Conservation (phyloP, 2,329 filamentous ascomycete genomes). For the Scedosporium minutisporum region DNA sequence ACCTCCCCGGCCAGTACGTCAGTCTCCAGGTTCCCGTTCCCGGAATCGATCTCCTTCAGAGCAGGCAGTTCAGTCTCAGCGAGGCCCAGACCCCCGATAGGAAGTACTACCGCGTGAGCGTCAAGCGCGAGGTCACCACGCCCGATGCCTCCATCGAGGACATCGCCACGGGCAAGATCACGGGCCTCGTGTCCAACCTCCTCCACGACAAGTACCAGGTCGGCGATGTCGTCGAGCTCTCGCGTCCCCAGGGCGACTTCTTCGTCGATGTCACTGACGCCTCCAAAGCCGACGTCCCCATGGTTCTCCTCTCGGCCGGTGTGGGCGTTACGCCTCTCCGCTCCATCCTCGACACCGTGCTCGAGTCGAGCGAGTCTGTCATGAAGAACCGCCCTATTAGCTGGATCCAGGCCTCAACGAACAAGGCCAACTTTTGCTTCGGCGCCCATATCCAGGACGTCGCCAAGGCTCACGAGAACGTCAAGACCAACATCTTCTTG, state of each 20-base stretch:
- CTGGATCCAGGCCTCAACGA: slow-evolving; percentile 53
- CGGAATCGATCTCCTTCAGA: slow-evolving; percentile 49
- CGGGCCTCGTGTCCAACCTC: slow-evolving; percentile 43
- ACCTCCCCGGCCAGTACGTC: slow-evolving; percentile 65
- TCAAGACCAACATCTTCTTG: slow-evolving; percentile 44
- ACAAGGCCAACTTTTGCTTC: slow-evolving; percentile 45
- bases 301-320: slow-evolving; percentile 58
- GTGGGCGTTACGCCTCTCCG: slow-evolving; percentile 60
- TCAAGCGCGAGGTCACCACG: slow-evolving; percentile 53
- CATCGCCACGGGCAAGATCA: slow-evolving; percentile 21
- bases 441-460: slow-evolving; percentile 34
- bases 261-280: slow-evolving; percentile 40
- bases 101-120: slow-evolving; percentile 57
- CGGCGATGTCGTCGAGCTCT: slow-evolving; percentile 45
- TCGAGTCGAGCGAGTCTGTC: slow-evolving; percentile 14
- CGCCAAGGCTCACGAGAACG: slow-evolving; percentile 23
- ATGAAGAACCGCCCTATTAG: slow-evolving; percentile 35
- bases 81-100: slow-evolving; percentile 36
- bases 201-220: slow-evolving; percentile 37
- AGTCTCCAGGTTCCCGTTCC: slow-evolving; percentile 54
- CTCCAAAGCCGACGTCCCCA: slow-evolving; percentile 35
- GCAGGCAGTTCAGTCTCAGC: slow-evolving; percentile 66
- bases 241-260: slow-evolving; percentile 51
- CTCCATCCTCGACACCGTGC: slow-evolving; percentile 51
- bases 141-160: slow-evolving; percentile 20